phyloP scores from a whole-genome alignment of 805 yeast genomes.

The Candida sonorensis region DNA sequence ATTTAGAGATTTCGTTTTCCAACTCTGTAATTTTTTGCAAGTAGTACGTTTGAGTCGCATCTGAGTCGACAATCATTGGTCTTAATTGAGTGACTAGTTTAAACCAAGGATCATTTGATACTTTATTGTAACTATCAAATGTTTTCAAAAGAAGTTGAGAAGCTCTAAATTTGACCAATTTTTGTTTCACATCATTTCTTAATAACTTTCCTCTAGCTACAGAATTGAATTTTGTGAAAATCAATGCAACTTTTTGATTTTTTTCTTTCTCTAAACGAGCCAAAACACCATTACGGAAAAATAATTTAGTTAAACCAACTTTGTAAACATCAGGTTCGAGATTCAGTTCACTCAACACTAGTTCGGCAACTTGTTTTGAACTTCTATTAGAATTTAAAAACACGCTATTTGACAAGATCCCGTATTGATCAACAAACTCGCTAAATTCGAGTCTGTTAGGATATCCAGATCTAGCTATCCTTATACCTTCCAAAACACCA shows the following conservation, averaged over 20 bases:
- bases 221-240: conserved; percentile 59
- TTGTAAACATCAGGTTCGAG: conserved; percentile 56
- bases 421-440: conserved; percentile 72
- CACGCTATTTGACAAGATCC: conserved; percentile 50
- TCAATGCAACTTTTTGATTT: conserved; percentile 51
- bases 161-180: conserved; percentile 60
- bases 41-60: conserved; percentile 38
- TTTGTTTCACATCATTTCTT: conserved; percentile 40
- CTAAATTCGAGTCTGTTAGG: conserved; percentile 86
- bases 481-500: conserved; percentile 96
- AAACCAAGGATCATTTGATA: conserved; percentile 71
- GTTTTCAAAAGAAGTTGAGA: conserved; percentile 61
- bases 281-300: conserved; percentile 70
- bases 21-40: conserved; percentile 49
- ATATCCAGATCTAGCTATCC: conserved; percentile 95
- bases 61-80: conserved; percentile 50
- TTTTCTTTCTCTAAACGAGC: conserved; percentile 74
- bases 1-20: conserved; percentile 45
- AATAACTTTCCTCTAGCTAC: conserved; percentile 55
- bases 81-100: conserved; percentile 60
- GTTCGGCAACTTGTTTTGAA: conserved; percentile 61
- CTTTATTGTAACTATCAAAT: conserved; percentile 42
- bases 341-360: conserved; percentile 55
- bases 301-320: conserved; percentile 66
- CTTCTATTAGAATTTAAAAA: conserved; percentile 28